Base-by-base conservation (phyloP, 805 yeast species). In the Zygosaccharomyces pseudorouxii region DNA sequence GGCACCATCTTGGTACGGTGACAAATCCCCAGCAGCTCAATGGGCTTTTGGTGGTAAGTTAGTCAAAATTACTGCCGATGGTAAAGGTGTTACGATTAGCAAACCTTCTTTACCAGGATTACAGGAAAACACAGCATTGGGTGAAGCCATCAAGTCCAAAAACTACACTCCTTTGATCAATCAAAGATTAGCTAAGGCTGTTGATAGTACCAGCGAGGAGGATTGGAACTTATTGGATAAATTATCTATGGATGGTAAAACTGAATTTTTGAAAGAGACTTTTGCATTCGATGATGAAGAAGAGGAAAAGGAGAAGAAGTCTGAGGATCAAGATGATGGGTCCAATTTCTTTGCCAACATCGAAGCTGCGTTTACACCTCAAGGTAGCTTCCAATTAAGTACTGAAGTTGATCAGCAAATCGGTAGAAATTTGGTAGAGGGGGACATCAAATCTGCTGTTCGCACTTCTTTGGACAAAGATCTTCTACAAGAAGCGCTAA, bases 41-140 rank as follows among this genome's bases (percentile, higher is more conserved):
- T 93, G 95, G 75, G 98, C 96, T 0, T 92, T 89, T 70, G 99
- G 99, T 52, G 96, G 96, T 46, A 89, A 88, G 69, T 65, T 93
- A 36, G 90, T 85, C 3, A 66, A 74, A 10, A 80, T 84, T 27
- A 59, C 65, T 31, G 69, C 71, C 8, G 72, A 68, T 45, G 70
- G 74, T 8, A 68, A 67, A 45, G 70, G 72, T 42, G 74, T 73
- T 18, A 62, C 60, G 2, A 63, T 67, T 22, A 54, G 55, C 12
- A 68, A 53, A 59, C 75, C 58, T 72, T 80, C 23, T 49, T 63
- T 72, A 18, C 68, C 65, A 5, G 72, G 73, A 14, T 46, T 67
- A 8, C 63, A 65, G 52, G 62, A 66, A 40, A 71, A 69, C 38
- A 70, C 68, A 12, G 62, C 68, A 14, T 73, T 88, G 52, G 70